Evolutionary conservation across 805 yeast species (phyloP), one percentile per base, ranked within the genome.

Genomic region (Pichia cephalocereana): DNA sequence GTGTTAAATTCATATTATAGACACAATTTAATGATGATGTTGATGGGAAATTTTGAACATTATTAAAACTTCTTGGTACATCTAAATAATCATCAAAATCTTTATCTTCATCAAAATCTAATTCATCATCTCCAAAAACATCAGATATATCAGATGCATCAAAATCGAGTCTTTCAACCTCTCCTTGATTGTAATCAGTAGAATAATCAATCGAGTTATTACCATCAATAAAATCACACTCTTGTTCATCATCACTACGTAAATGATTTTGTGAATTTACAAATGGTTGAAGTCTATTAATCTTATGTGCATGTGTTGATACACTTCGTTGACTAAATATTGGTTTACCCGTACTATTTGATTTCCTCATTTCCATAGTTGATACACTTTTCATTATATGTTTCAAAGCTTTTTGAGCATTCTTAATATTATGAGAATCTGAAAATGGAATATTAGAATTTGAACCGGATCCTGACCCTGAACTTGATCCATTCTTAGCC

Each of bases 391-490:
- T 51, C 19, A 65, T 61, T 15, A 66, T 61, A 28, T 58, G 53
- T 46, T 58, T 63, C 31, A 77, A 60, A 54, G 70, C 67, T 50
- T 72, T 71, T 52, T 68, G 68, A 28, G 79, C 77, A 51, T 63
- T 69, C 53, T 70, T 69, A 28, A 77, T 77, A 53, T 77, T 69
- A 48, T 73, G 69, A 43, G 76, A 77, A 60, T 77, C 82, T 2
- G 79, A 75, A 56, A 76, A 75, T 55, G 76, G 79, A 46, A 58
- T 59, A 38, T 59, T 60, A 17, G 30, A 52, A n/a, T 23, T 55
- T 46, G 15, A 54, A 58, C 46, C 26, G 26, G 26, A 23, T 23
- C 26, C 26, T 23, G 26, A 5, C 5, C 26, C 26, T 23, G 30
- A 52, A n/a, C 19, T 55, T 46, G 15, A 54, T 57, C 46, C 39